These are phyloP conservation scores for Dillenia turbinata DNA, from an alignment of 164 flowering plant genomes.

Conservation along the genomic window DNA sequence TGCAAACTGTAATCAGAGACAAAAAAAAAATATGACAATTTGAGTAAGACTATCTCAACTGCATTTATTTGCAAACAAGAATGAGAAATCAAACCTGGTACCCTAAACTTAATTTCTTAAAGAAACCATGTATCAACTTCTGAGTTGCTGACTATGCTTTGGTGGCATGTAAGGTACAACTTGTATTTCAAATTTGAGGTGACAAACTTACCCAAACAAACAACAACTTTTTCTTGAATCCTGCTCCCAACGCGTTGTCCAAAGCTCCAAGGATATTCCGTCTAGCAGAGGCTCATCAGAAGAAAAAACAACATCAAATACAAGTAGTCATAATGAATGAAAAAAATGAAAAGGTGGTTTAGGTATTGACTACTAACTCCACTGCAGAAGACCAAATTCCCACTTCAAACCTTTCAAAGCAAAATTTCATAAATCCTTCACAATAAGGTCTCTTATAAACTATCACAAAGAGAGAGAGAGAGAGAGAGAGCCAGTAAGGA, in stretches of 20 bases:
- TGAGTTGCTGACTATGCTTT: neutral
- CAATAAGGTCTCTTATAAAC: slow-evolving; percentile 43
- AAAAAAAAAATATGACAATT: neutral
- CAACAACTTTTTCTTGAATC: slow-evolving; percentile 10
- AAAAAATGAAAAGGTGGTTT: neutral
- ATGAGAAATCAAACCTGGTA: too few relatives aligned
- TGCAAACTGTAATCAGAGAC: too few relatives aligned
- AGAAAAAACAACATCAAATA: neutral
- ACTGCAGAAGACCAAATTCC: slow-evolving; percentile 45
- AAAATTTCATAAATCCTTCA: slow-evolving; percentile 37
- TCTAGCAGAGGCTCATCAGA: slow-evolving; percentile 10
- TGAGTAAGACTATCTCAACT: neutral
- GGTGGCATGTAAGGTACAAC: too few relatives aligned
- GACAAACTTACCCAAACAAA: slow-evolving; percentile 23
- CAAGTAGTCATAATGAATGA: slow-evolving; percentile 2
- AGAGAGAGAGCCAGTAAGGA: too few relatives aligned
- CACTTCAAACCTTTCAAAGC: slow-evolving; percentile 44
- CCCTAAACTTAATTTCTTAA: too few relatives aligned
- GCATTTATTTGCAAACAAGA: too few relatives aligned
- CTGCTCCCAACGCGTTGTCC: slow-evolving; percentile 14
- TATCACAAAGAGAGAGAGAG: slow-evolving; percentile 5
- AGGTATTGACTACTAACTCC: slow-evolving; percentile 14
- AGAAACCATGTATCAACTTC: neutral
- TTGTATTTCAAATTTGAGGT: too few relatives aligned
- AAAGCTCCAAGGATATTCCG: slow-evolving; percentile 15